Evolutionary conservation across 192 early-diverging fungal genomes (phyloP).

Genomic region (Backusella macrospora): DNA sequence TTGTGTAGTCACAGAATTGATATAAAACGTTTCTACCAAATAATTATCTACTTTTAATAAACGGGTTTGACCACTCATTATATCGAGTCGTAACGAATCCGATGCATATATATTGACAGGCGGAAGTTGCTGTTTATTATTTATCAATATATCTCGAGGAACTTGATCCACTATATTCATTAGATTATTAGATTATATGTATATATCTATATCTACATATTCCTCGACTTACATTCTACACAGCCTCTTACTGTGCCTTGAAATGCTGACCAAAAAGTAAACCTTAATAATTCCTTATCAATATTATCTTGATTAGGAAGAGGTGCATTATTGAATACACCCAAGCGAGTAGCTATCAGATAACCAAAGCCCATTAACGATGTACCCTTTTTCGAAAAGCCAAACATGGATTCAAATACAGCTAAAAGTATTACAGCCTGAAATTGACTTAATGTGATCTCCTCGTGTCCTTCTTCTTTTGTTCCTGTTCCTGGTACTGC

Average conservation of each 20-base stretch:
- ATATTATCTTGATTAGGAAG: background rate
- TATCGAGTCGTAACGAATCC: constrained; percentile 22
- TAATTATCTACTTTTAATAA: constrained; percentile 15
- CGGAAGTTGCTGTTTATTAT: constrained; percentile 6
- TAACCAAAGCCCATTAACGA: constrained; percentile 18
- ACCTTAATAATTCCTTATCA: constrained; percentile 25
- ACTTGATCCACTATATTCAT: constrained; percentile 17
- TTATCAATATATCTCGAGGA: constrained; percentile 14
- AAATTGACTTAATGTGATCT: constrained; percentile 11
- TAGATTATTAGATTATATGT: background rate
- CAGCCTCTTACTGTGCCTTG: constrained; percentile 21
- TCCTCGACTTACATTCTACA: constrained; percentile 23
- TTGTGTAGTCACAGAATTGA: background rate
- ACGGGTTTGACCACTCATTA: constrained; percentile 1
- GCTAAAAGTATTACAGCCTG: constrained; percentile 29
- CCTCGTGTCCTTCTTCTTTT: background rate
- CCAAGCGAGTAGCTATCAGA: constrained; percentile 10
- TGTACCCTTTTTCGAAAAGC: constrained; percentile 28
- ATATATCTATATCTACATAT: background rate
- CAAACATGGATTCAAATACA: constrained; percentile 29
- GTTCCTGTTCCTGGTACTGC: too few species aligned
- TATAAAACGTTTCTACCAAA: constrained; percentile 23
- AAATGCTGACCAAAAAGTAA: constrained; percentile 28
- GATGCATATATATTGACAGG: background rate
- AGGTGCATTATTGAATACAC: background rate